Conservation (phyloP, 1,284 basidiomycete genomes). For the Cryptococcus sp. region DNA sequence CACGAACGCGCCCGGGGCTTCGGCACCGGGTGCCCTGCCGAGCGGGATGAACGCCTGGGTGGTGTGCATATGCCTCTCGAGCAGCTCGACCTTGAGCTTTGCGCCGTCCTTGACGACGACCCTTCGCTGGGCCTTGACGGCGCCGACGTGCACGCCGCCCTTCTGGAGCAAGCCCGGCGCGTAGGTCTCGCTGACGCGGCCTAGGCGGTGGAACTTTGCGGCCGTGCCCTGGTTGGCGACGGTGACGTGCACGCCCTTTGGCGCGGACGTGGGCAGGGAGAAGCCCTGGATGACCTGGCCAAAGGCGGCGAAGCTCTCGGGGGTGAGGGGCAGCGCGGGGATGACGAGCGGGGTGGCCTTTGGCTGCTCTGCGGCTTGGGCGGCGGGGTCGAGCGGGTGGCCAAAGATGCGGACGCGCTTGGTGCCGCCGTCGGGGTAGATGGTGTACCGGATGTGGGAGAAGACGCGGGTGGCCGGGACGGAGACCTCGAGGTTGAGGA, state of each 20-base stretch:
- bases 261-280: slow-evolving; percentile 46
- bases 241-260: slow-evolving; percentile 62
- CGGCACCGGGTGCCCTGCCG: slow-evolving; percentile 53
- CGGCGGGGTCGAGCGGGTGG: slow-evolving; percentile 47
- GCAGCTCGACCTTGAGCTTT: slow-evolving; percentile 50
- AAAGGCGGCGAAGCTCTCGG: slow-evolving; percentile 77
- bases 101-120: slow-evolving; percentile 52
- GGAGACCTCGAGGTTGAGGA: slow-evolving; percentile 71
- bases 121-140: slow-evolving; percentile 62
- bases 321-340: slow-evolving; percentile 68
- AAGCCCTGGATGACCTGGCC: slow-evolving; percentile 80
- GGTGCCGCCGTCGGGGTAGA: slow-evolving; percentile 92
- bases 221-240: slow-evolving; percentile 82
- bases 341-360: slow-evolving; percentile 16
- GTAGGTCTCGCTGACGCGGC: slow-evolving; percentile 64
- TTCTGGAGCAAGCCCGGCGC: slow-evolving; percentile 51
- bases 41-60: slow-evolving; percentile 79
- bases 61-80: slow-evolving; percentile 54
- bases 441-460: slow-evolving; percentile 83
- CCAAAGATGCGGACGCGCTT: slow-evolving; percentile 86
- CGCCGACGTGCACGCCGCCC: slow-evolving; percentile 60
- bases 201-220: slow-evolving; percentile 81
- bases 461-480: slow-evolving; percentile 55
- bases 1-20: slow-evolving; percentile 61
- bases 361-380: slow-evolving; percentile 1